These are phyloP conservation scores for Phytophthora agathidicida DNA, from an alignment of 352 stramenopile species.

Conservation along the genomic window DNA sequence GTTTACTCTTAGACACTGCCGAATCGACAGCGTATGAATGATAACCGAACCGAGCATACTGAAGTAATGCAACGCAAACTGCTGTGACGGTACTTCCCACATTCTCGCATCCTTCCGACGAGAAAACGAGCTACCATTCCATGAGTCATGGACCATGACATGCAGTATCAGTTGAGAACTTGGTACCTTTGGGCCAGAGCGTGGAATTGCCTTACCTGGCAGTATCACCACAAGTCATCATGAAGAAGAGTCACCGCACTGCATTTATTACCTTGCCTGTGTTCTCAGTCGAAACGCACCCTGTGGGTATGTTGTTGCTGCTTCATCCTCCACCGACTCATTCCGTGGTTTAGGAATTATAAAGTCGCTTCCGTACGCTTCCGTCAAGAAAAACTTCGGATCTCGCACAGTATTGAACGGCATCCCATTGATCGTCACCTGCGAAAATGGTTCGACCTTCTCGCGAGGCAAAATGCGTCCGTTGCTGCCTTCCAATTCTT, in stretches of 20 bases:
- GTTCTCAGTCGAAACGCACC: background rate
- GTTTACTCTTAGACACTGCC: background rate
- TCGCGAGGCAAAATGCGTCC: slow-evolving; percentile 9
- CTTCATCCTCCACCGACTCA: background rate
- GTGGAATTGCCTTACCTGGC: too few species aligned
- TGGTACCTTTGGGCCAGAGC: too few species aligned
- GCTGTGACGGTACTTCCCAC: too few species aligned
- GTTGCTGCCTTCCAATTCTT: slow-evolving; percentile 26
- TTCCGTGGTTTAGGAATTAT: slow-evolving; percentile 27
- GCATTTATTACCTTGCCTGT: background rate
- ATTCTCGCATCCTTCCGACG: too few species aligned
- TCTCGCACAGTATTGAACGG: slow-evolving; percentile 39
- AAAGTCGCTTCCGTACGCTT: slow-evolving; percentile 36
- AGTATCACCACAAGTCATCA: too few species aligned
- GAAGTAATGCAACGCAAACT: too few species aligned
- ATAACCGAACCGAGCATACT: too few species aligned
- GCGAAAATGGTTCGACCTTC: slow-evolving; percentile 26
- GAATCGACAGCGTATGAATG: too few species aligned
- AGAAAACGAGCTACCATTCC: too few species aligned
- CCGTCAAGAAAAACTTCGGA: slow-evolving; percentile 34
- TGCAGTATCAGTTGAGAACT: too few species aligned
- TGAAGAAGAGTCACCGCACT: too few species aligned
- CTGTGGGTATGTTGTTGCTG: background rate
- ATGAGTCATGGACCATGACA: too few species aligned
- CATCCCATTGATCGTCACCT: slow-evolving; percentile 34